Evolutionary conservation across 2,329 filamentous ascomycete species (phyloP), one percentile per base, ranked within the genome.

Genomic region (Raffaelea deltoideospora): DNA sequence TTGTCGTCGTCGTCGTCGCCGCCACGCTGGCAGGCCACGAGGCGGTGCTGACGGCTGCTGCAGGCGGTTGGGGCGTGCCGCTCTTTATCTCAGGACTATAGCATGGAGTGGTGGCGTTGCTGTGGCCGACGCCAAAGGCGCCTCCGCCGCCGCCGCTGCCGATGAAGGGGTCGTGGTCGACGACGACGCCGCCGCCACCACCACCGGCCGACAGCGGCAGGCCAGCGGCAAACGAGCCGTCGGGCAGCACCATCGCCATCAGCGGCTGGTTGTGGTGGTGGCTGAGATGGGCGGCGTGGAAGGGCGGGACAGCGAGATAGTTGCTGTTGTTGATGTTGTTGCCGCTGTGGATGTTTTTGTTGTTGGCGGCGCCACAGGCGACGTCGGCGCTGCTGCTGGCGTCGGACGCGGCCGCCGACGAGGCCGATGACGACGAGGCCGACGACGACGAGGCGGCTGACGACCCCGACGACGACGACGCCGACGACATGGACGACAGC

Each of bases 141-240:
- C 23, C 23, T 14, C 34, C 33, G 22, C 22, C 34, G 18, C 21
- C 33, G 10, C 18, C 34, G 33, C 8, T 21, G 9, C 48, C 45
- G 10, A 48, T 37, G 41, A 56, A 56, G 11, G 51, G 49, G 22
- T 54, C 53, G 15, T 54, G 50, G 5, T 53, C 40, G 18, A 46
- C 41, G 10, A 44, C 47, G 10, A 44, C 46, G 13, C 48, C 46
- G 27, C 51, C 50, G 1, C 31, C 18, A 8, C 36, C 27, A 26
- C 13, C 23, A 19, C 31, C 37, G 29, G 15, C 23, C 13, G 14
- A 19, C 21, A 15, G 20, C 31, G 5, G 9, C 31, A 15, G 31
- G n/a, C n/a, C n/a, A n/a, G n/a, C n/a, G n/a, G n/a, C n/a, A n/a
- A n/a, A n/a, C n/a, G n/a, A n/a, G n/a, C n/a, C n/a, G n/a, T n/a